Base-by-base conservation (phyloP, 1,139 yeast genomes). In the Taphrina deformans region DNA sequence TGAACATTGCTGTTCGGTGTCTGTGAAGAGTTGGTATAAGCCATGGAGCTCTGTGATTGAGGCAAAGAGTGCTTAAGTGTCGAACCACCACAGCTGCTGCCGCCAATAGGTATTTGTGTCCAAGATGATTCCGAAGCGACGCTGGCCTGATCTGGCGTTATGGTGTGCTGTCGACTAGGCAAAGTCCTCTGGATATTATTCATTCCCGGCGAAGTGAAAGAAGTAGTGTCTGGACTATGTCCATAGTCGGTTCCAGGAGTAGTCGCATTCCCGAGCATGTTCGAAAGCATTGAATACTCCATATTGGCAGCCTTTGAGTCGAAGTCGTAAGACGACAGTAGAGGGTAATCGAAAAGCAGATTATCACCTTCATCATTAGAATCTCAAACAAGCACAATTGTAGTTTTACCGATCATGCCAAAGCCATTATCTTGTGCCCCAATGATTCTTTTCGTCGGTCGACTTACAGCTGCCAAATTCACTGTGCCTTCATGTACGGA, bases 251-350 rank as follows among this genome's bases (percentile, higher is more conserved):
- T 50, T 9, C 63, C 63, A 38, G 65, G 60, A 21, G 66, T 58
- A 9, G 58, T 64, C 26, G 64, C 67, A 18, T 71, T 70, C 16
- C 70, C 86, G 52, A 88, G 80, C 67, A 90, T 88, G 69, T 82
- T 86, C 2, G 93, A 87, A 38, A 90, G 77, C 4, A 89, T 86
- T 2, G 92, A 83, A 72, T 89, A 89, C 72, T 90, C 97, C 69
- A 88, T 78, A 72, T 88, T 89, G 0, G 95, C 96, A 0, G 96
- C 93, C 46, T 85, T 79, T 0, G 96, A 88, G 66, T 89, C 78
- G 72, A 90, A 86, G 23, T 71, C 72, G 52, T 69, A 72, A 2
- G 61, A 31, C 35, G 63, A 59, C 21, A 59, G 41, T 12, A 53
- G 48, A 6, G 63, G 63, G 18, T 59, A 50, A n/a, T 59, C 63